Evolutionary conservation across 352 stramenopile species (phyloP), one percentile per base, ranked within the genome.

Genomic region (Phytophthora parvispora): DNA sequence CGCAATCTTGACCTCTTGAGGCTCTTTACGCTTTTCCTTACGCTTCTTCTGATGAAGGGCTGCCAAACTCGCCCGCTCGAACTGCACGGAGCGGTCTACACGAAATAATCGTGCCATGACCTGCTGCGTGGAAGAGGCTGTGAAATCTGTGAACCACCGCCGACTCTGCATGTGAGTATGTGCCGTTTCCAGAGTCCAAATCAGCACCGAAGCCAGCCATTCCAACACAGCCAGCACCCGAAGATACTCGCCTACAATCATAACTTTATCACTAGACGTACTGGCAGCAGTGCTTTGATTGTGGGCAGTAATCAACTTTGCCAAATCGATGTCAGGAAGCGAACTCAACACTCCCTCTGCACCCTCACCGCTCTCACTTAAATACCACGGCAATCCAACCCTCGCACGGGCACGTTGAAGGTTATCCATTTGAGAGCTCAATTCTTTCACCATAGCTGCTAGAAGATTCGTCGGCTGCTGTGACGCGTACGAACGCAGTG

Each of bases 401-500:
- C 76, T 81, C 5, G 75, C 54, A 36, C 83, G 70, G 15, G 74
- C 69, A 4, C 56, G 48, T 36, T 83, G 72, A 7, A 94, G 58
- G 4, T 38, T 69, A 24, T 92, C 78, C 20, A 96, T 64, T 50
- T 92, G 77, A 6, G 65, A 67, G 27, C 65, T 49, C 29, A 98
- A 34, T 49, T 97, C 82, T 47, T 81, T 77, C 49, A 95, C 77
- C 13, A 97, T 70, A 28, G 78, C 69, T 24, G 68, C 78, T 2
- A 97, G 63, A 70, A 98, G 90, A 45, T 82, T 90, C 15, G 84
- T 87, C 20, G 96, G 96, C 58, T 97, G 92, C 40, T 98, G 84
- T 12, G 92, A 81, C 6, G 90, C 87, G 58, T 98, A 97, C 22
- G 93, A 92, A 58, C 94, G 92, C 52, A 98, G 76, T 18, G 92